Evolutionary conservation across 495 filamentous ascomycete species (phyloP).

Genomic region (Penicillium paradoxum): DNA sequence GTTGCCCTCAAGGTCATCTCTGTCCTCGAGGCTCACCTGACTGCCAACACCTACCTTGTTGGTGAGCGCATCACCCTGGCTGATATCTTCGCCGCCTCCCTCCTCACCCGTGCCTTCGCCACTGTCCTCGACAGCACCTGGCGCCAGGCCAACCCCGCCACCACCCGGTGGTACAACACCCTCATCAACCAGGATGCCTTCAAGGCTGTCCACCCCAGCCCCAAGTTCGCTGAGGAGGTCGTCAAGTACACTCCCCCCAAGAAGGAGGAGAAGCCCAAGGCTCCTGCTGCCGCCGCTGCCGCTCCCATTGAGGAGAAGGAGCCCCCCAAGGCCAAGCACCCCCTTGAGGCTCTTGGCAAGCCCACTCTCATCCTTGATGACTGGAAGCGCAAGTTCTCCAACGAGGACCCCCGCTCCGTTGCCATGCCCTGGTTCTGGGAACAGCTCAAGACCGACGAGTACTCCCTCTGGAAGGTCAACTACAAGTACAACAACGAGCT

Average conservation of each 20-base stretch:
- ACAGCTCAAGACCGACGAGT: slow-evolving; percentile 85
- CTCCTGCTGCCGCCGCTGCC: slow-evolving; percentile 54
- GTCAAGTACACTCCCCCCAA: slow-evolving; percentile 87
- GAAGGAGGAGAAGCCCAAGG: slow-evolving; percentile 71
- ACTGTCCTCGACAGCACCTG: slow-evolving; percentile 26
- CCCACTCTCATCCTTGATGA: slow-evolving; percentile 84
- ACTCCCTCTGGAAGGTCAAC: slow-evolving; percentile 84
- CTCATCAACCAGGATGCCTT: slow-evolving; percentile 88
- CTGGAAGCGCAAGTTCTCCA: slow-evolving; percentile 98
- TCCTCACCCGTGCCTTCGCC: slow-evolving; percentile 47
- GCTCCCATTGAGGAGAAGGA: slow-evolving; percentile 53
- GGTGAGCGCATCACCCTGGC: slow-evolving; percentile 96
- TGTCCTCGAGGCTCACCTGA: slow-evolving; percentile 81
- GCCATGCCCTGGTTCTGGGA: slow-evolving; percentile 99
- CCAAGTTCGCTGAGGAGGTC: slow-evolving; percentile 74
- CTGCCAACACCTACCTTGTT: slow-evolving; percentile 91
- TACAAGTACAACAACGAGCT: slow-evolving; percentile 99
- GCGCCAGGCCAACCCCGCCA: slow-evolving; percentile 70
- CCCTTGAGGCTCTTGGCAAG: slow-evolving; percentile 77
- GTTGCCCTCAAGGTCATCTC: slow-evolving; percentile 58
- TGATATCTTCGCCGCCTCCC: slow-evolving; percentile 75
- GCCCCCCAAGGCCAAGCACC: slow-evolving; percentile 92
- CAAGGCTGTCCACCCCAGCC: slow-evolving; percentile 67
- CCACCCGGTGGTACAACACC: slow-evolving; percentile 91
- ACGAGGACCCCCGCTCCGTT: slow-evolving; percentile 75